phyloP scores from a whole-genome alignment of 225 moss, liverwort and hornwort species.

The Polytrichum commune region DNA sequence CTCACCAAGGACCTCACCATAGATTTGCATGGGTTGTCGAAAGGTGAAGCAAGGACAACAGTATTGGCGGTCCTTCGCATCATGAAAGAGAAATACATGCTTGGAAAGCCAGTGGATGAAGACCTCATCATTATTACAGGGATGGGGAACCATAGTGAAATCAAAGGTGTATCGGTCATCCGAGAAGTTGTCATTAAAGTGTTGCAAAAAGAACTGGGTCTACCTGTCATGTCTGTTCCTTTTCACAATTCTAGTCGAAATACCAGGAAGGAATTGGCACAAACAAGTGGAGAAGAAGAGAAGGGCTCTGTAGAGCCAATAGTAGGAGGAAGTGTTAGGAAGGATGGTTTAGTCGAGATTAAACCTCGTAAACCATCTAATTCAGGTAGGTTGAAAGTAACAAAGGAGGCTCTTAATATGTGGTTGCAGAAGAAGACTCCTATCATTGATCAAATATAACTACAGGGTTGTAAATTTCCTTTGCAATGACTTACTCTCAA shows the following conservation, averaged over 20 bases:
- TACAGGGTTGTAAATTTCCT: no score
- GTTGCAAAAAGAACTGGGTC: slow-evolving; percentile 69
- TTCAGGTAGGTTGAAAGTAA: slow-evolving; percentile 79
- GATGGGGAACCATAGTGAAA: slow-evolving; percentile 65
- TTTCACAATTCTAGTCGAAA: slow-evolving; percentile 24
- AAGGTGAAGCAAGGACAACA: slow-evolving; percentile 83
- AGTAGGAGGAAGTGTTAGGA: slow-evolving; percentile 13
- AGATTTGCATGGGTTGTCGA: slow-evolving; percentile 89
- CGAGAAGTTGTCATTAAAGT: slow-evolving; percentile 69
- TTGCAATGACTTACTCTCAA: no score
- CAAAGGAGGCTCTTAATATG: slow-evolving; percentile 61
- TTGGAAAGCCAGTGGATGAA: slow-evolving; percentile 48
- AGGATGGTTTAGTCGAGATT: slow-evolving; percentile 23
- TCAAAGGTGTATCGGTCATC: slow-evolving; percentile 63
- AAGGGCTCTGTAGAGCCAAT: slow-evolving; percentile 6
- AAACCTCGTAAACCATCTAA: slow-evolving; percentile 68
- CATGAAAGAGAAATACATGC: slow-evolving; percentile 74
- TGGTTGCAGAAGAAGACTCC: slow-evolving; percentile 65
- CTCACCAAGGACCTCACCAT: slow-evolving; percentile 39
- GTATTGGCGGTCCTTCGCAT: slow-evolving; percentile 86
- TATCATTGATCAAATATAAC: slow-evolving; percentile 13
- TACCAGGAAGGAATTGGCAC: background rate
- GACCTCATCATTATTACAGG: slow-evolving; percentile 90
- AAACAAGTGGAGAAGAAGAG: slow-evolving; percentile 6
- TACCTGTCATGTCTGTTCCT: slow-evolving; percentile 49